Percentiles rank a stretch among this genome's conserved stretches.
phyloP scores from a whole-genome alignment of 2,329 filamentous ascomycete genomes.

The Endocalyx cinctus region DNA sequence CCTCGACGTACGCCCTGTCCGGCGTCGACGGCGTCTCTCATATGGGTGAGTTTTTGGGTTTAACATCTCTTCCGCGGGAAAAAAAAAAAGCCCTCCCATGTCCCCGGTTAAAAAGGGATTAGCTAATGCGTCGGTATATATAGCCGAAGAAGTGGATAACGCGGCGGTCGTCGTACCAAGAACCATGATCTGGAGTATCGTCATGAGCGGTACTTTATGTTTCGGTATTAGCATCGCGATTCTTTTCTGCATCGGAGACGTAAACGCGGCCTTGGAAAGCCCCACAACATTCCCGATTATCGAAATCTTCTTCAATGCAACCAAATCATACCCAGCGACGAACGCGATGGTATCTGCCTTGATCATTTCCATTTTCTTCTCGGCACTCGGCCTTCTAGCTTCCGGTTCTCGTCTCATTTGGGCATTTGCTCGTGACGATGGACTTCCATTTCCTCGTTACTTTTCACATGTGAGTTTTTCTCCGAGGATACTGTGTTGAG shows the following conservation, averaged over 20 bases:
- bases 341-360: slow-evolving; percentile 20
- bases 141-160: slow-evolving; percentile 9
- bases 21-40: slow-evolving; percentile 11
- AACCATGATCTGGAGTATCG: slow-evolving; percentile 5
- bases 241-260: slow-evolving; percentile 8
- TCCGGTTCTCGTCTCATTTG: neutral
- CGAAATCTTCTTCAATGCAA: slow-evolving; percentile 49
- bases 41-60: slow-evolving; percentile 31
- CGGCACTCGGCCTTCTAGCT: neutral
- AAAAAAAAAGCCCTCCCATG: too few relatives aligned
- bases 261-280: slow-evolving; percentile 4
- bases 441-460: slow-evolving; percentile 3
- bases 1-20: slow-evolving; percentile 1
- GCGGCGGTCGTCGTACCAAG: slow-evolving; percentile 8
- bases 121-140: too few relatives aligned
- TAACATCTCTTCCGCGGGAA: too few relatives aligned
- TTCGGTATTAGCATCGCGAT: slow-evolving; percentile 8
- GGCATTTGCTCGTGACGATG: slow-evolving; percentile 1
- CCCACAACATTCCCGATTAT: slow-evolving; percentile 23
- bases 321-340: slow-evolving; percentile 39
- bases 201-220: slow-evolving; percentile 6
- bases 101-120: too few relatives aligned
- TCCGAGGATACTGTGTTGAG: neutral
- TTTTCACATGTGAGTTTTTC: slow-evolving; percentile 6
- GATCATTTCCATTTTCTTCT: slow-evolving; percentile 2